Percentiles rank a stretch among this genome's conserved stretches.
Conservation (phyloP, 1,139 yeast species). For the Geotrichum restrictum region DNA sequence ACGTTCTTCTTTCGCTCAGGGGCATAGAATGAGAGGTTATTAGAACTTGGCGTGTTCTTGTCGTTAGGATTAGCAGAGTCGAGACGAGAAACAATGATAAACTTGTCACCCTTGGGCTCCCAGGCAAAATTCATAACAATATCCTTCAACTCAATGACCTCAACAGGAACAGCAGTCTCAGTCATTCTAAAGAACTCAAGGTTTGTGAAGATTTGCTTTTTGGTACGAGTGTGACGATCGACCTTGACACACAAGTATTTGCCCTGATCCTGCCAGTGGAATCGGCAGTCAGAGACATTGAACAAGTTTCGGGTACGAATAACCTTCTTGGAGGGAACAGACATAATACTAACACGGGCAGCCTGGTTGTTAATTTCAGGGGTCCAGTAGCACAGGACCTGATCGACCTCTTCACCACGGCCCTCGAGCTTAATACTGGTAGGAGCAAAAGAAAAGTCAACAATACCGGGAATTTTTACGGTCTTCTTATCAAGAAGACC, state of each 20-base stretch:
- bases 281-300: conserved; percentile 86
- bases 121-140: conserved; percentile 85
- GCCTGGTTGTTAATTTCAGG: conserved; percentile 92
- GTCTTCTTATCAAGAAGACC: conserved; percentile 81
- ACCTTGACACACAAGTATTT: conserved; percentile 87
- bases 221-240: conserved; percentile 93
- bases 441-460: conserved; percentile 95
- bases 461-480: conserved; percentile 77
- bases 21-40: conserved; percentile 75
- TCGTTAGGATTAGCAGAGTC: conserved; percentile 43
- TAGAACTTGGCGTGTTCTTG: conserved; percentile 56
- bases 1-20: conserved; percentile 55
- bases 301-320: conserved; percentile 89
- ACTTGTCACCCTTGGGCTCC: conserved; percentile 92
- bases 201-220: conserved; percentile 86
- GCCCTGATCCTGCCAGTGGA: conserved; percentile 93
- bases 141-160: conserved; percentile 88
- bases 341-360: conserved; percentile 90
- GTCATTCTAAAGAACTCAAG: conserved; percentile 84
- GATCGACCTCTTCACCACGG: conserved; percentile 47
- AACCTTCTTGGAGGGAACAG: conserved; percentile 76
- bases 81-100: conserved; percentile 62
- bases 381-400: conserved; percentile 89
- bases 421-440: conserved; percentile 68
- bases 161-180: conserved; percentile 92